Conservation (phyloP, 1,139 yeast species). For the Suhomyces bokatorum region DNA sequence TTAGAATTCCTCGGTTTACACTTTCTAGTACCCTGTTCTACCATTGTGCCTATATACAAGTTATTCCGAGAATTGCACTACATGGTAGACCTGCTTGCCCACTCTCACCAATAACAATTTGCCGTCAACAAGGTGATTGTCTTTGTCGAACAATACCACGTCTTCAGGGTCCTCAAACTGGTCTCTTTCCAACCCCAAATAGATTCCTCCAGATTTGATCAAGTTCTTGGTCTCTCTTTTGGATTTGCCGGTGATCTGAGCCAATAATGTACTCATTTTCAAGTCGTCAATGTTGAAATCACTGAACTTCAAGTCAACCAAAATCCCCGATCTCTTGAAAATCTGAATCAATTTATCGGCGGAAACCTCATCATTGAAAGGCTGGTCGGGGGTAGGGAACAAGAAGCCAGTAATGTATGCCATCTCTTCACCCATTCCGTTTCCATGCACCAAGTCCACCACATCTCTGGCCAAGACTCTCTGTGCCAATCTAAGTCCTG, state of each 20-base stretch:
- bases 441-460: constrained; percentile 84
- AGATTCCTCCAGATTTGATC: constrained; percentile 72
- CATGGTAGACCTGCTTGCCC: constrained; percentile 71
- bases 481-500: constrained; percentile 72
- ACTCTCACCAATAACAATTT: constrained; percentile 64
- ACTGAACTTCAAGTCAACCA: constrained; percentile 38
- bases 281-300: constrained; percentile 40
- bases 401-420: constrained; percentile 63
- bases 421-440: constrained; percentile 68
- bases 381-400: constrained; percentile 60
- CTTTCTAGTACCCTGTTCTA: background rate
- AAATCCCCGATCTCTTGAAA: constrained; percentile 62
- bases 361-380: constrained; percentile 46
- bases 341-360: constrained; percentile 58
- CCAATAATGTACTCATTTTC: constrained; percentile 42
- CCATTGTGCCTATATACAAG: constrained; percentile 1
- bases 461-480: constrained; percentile 77
- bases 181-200: constrained; percentile 63
- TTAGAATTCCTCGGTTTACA: background rate
- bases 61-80: constrained; percentile 42
- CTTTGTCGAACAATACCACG: constrained; percentile 45
- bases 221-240: constrained; percentile 61
- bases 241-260: constrained; percentile 40
- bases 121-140: constrained; percentile 55
- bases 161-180: constrained; percentile 55